Conservation (phyloP, 2,329 filamentous ascomycete genomes). For the Phoma sp. region DNA sequence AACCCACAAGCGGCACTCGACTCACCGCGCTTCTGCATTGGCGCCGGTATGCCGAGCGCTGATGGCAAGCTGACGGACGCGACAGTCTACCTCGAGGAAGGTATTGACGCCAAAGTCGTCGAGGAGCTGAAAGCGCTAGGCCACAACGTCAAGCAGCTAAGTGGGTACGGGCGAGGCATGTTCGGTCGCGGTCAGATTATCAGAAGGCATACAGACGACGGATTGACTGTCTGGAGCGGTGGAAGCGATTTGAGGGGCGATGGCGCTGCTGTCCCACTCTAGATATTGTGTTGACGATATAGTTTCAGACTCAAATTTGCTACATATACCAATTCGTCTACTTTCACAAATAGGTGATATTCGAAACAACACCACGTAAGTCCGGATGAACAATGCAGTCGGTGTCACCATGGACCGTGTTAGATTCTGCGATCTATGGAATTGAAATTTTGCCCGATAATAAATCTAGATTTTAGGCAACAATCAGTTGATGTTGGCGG, state of each 20-base stretch:
- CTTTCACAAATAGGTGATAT: too few relatives aligned
- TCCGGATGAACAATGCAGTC: too few relatives aligned
- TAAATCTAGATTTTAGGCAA: too few relatives aligned
- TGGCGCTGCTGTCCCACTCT: slow-evolving; percentile 68
- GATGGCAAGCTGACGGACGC: slow-evolving; percentile 63
- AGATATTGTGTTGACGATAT: not conserved
- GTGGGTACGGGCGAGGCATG: slow-evolving; percentile 67
- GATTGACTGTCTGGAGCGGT: slow-evolving; percentile 78
- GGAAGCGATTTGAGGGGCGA: slow-evolving; percentile 90
- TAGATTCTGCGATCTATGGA: too few relatives aligned
- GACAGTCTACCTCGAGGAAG: slow-evolving; percentile 81
- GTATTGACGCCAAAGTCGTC: slow-evolving; percentile 72
- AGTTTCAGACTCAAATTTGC: not conserved
- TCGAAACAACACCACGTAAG: too few relatives aligned
- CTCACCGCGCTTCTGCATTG: slow-evolving; percentile 88
- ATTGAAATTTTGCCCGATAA: too few relatives aligned
- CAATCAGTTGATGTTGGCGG: too few relatives aligned
- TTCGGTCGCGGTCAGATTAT: slow-evolving; percentile 93
- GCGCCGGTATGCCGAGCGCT: slow-evolving; percentile 70
- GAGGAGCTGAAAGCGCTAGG: slow-evolving; percentile 72
- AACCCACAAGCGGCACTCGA: slow-evolving; percentile 89
- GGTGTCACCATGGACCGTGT: too few relatives aligned
- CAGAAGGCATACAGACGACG: slow-evolving; percentile 76
- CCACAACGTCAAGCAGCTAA: slow-evolving; percentile 73
- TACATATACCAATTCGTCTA: not conserved